Base-by-base conservation (phyloP, 2,329 filamentous ascomycete species). In the Pseudogymnoascus sp. region DNA sequence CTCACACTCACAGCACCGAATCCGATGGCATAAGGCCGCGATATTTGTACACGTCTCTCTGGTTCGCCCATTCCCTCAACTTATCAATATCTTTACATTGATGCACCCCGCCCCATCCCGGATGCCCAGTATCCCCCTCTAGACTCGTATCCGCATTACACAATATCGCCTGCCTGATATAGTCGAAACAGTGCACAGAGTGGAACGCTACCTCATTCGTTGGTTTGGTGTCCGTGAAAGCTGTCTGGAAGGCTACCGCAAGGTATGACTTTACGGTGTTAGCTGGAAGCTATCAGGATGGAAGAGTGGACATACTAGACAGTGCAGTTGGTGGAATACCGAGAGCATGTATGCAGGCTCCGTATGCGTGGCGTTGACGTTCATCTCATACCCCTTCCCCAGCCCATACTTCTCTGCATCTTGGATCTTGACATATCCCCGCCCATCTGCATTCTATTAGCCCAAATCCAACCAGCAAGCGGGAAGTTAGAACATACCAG, bases 281-380 rank as follows among this genome's bases (percentile, higher is more conserved):
- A 60, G 21, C 35, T 44, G n/a, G 33, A 1, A 44, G 9, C 13
- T 13, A 10, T 13, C 29, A 12, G 39, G 59, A 27, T 13, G 8
- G 5, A 12, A 58, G 29, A 27, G 27, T 9, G 10, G 3, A 44
- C 25, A 3, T 33, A 66, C 64, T 1, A 66, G 60, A 15, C 65
- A 66, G 48, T 66, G 65, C 1, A 66, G 17, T 58, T 66, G 64
- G 29, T 66, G 65, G 33, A 66, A 66, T 38, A 64, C 64, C 0
- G 64, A 62, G 9, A 63, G 36, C 62, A 65, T 65, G 35, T 62
- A 65, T 33, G 62, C 63, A 3, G 62, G 62, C 21, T 48, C 58
- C 12, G 38, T 58, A 21, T 62, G 31, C 10, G 51, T 60, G 15
- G 7, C 27, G 29, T 39, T 36, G 17, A 60, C 17, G 4, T 58